These are phyloP conservation scores for Macrophomina tecta DNA, from an alignment of 2,329 filamentous ascomycete genomes.

Conservation along the genomic window DNA sequence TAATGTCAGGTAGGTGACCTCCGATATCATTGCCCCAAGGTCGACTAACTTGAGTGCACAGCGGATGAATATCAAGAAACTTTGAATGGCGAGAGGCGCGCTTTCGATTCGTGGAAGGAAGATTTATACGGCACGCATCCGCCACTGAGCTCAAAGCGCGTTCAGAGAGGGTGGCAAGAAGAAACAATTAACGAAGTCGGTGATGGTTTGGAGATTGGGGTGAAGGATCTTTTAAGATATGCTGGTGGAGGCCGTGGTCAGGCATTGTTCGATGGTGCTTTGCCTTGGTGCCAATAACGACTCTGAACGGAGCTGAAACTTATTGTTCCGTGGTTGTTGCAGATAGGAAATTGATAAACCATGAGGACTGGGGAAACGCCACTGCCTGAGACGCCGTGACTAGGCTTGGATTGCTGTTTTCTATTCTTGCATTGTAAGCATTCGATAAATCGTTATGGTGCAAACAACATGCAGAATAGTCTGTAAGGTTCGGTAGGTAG, in stretches of 20 bases:
- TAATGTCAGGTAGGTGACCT: constrained; percentile 40
- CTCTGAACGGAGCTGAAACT: too few relatives aligned
- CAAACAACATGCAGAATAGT: too few relatives aligned
- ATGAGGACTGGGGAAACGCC: too few relatives aligned
- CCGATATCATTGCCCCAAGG: too few relatives aligned
- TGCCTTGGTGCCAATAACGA: constrained; percentile 37
- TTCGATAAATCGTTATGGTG: too few relatives aligned
- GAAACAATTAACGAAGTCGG: constrained; percentile 32
- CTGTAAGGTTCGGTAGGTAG: too few relatives aligned
- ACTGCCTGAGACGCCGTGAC: too few relatives aligned
- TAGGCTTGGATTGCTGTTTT: too few relatives aligned
- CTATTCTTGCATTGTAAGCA: too few relatives aligned
- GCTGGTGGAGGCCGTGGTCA: constrained; percentile 31
- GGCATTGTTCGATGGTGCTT: neutral
- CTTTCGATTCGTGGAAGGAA: constrained; percentile 45
- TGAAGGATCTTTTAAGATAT: constrained; percentile 36
- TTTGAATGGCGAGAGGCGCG: constrained; percentile 45
- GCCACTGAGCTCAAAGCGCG: constrained; percentile 47
- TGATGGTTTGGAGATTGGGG: constrained; percentile 37
- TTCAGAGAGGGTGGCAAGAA: constrained; percentile 47
- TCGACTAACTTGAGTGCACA: constrained; percentile 20
- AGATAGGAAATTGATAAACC: too few relatives aligned
- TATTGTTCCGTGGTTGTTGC: too few relatives aligned
- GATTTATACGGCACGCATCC: constrained; percentile 49
- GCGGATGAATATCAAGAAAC: constrained; percentile 43